Evolutionary conservation across 305 asterid genomes (phyloP).

Genomic region (Lippia alba): DNA sequence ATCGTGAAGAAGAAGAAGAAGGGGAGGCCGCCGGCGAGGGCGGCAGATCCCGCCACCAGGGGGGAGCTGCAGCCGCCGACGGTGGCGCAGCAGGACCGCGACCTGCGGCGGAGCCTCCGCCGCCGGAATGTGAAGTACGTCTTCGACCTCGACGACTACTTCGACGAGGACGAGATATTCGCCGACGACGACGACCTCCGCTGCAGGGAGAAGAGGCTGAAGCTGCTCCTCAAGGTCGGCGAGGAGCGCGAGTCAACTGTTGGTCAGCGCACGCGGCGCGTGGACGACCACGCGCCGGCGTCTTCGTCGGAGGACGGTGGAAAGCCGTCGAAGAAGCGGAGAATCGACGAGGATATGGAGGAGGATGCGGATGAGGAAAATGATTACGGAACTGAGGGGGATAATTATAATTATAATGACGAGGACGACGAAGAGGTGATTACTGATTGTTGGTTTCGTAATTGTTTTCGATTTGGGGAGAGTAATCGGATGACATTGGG

Average conservation of each 20-base stretch:
- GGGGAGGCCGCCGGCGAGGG: constrained; percentile 86
- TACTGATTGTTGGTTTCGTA: constrained; percentile 39
- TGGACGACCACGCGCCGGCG: constrained; percentile 55
- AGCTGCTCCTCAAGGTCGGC: constrained; percentile 64
- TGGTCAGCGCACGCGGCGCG: constrained; percentile 51
- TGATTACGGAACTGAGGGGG: constrained; percentile 49
- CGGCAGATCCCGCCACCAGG: constrained; percentile 65
- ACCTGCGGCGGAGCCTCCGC: constrained; percentile 83
- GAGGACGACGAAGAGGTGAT: constrained; percentile 69
- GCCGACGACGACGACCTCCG: constrained; percentile 69
- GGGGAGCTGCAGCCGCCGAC: constrained; percentile 32
- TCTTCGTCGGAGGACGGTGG: constrained; percentile 59
- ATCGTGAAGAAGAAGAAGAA: constrained; percentile 92
- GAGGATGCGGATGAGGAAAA: constrained; percentile 47
- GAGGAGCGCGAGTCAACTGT: constrained; percentile 49
- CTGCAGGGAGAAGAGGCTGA: constrained; percentile 83
- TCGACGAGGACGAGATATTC: constrained; percentile 85
- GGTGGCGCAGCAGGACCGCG: constrained; percentile 51
- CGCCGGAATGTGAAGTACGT: constrained; percentile 89
- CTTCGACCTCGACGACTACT: constrained; percentile 92
- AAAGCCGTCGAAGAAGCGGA: constrained; percentile 76
- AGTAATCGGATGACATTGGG: constrained; percentile 26
- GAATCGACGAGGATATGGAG: constrained; percentile 48
- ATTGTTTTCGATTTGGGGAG: constrained; percentile 42
- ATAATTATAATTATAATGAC: constrained; percentile 52